Evolutionary conservation across 2,329 filamentous ascomycete genomes (phyloP), one percentile per base, ranked within the genome.

Genomic region (Calonectria honghensis): DNA sequence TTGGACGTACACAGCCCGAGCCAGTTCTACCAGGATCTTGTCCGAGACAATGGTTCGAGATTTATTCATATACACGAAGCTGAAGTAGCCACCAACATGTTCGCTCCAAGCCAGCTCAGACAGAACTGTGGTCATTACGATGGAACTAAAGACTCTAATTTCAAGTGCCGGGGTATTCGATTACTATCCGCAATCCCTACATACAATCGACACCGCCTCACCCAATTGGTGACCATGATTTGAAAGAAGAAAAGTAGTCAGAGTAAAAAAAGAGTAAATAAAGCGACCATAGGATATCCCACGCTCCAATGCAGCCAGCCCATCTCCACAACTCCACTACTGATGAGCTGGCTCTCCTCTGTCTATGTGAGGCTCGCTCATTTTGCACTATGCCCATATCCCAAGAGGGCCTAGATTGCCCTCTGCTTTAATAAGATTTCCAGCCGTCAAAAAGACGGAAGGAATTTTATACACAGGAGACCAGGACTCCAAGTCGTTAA

Each of bases 141-240:
- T 54, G 54, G 51, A 27, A 67, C 35, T 35, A 35, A 52, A 57
- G 29, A 66, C 63, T 78, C 48, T 70, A 75, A 72, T 69, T 73
- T 75, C 70, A 77, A 74, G 66, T 80, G 76, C 75, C 77, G 72
- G 57, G 57, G 77, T 81, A 70, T 74, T 81, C 79, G 73, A 80
- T 80, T 81, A 82, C 80, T 80, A 81, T 80, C 72, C 77, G 76
- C 78, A 80, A 81, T 81, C 77, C 80, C 75, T 83, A 82, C 80
- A 80, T 82, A 83, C 81, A 81, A 71, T 64, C 73, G 74, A 71
- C 76, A 77, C 79, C 59, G 63, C 67, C 64, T 75, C 72, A 76
- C 76, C 77, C 61, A 67, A 67, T 75, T 75, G 67, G 63, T 75
- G 75, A 78, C 72, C 73, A 76, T 72, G 74, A 72, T 61, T 67